Evolutionary conservation across 1,284 basidiomycete genomes (phyloP).

Genomic region (Puccinia hordei): DNA sequence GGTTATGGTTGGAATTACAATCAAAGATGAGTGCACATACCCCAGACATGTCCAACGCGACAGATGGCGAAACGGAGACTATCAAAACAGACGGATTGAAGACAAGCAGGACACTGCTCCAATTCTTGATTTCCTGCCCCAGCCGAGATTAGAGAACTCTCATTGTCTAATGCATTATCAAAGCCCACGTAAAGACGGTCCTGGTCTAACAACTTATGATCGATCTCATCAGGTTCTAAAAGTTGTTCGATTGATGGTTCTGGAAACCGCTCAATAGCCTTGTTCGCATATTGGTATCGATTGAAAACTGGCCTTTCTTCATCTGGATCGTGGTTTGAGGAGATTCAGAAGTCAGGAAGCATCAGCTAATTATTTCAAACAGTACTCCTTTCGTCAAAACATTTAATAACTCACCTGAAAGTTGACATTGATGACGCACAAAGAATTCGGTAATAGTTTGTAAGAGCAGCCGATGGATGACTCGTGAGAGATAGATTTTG

Average conservation of each 20-base stretch:
- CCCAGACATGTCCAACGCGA: slow-evolving; percentile 34
- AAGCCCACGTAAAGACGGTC: not conserved
- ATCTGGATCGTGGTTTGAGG: not conserved
- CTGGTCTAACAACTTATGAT: slow-evolving; percentile 30
- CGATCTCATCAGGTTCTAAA: slow-evolving; percentile 21
- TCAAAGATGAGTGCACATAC: not conserved
- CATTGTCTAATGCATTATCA: not conserved
- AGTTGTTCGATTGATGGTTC: slow-evolving; percentile 30
- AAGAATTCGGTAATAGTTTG: slow-evolving; percentile 6
- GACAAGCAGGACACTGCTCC: slow-evolving; percentile 42
- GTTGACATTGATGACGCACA: not conserved
- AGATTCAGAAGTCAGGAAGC: not conserved
- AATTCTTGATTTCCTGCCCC: not conserved
- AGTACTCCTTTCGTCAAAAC: not conserved
- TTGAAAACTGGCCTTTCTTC: not conserved
- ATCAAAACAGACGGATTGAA: slow-evolving; percentile 19
- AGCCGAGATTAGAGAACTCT: not conserved
- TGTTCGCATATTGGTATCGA: slow-evolving; percentile 1
- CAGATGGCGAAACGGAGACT: slow-evolving; percentile 29
- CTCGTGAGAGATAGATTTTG: not conserved
- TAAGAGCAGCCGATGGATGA: slow-evolving; percentile 13
- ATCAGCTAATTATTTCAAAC: not conserved
- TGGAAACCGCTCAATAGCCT: not conserved
- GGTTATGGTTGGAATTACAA: not conserved
- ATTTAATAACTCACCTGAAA: slow-evolving; percentile 16